Percentiles rank a stretch among this genome's conserved stretches.
Conservation (phyloP, 495 filamentous ascomycete genomes). For the Penicillium longicatenatum region DNA sequence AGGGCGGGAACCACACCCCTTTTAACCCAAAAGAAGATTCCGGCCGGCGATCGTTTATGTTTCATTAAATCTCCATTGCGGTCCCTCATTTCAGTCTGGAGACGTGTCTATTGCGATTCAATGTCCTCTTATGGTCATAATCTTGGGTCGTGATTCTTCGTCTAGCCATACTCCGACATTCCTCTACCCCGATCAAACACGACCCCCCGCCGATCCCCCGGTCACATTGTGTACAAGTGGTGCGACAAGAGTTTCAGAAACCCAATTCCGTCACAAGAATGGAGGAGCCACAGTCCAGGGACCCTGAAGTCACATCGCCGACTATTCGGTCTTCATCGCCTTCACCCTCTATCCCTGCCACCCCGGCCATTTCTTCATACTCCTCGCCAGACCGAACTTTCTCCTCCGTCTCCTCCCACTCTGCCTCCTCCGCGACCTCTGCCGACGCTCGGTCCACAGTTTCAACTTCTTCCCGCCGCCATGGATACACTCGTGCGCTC, state of each 20-base stretch:
- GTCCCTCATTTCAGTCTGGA: conserved; percentile 9
- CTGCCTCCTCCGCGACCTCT: conserved; percentile 64
- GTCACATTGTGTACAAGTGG: conserved; percentile 13
- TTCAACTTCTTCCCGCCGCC: conserved; percentile 60
- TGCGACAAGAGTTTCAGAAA: conserved; percentile 22
- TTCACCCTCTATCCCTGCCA: conserved; percentile 60
- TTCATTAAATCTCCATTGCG: conserved; percentile 28
- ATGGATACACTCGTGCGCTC: conserved; percentile 89
- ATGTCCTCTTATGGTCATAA: not conserved
- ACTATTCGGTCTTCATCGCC: conserved; percentile 55
- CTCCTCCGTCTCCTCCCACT: conserved; percentile 74
- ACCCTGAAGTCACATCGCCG: conserved; percentile 26
- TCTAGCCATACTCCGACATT: conserved; percentile 1
- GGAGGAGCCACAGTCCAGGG: conserved; percentile 36
- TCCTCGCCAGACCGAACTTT: conserved; percentile 71
- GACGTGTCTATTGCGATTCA: conserved; percentile 8
- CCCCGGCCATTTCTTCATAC: conserved; percentile 62
- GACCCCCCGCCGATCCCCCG: conserved; percentile 3
- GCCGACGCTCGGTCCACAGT: conserved; percentile 53
- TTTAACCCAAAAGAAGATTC: conserved; percentile 32
- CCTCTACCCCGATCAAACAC: not conserved
- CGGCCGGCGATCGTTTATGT: conserved; percentile 30
- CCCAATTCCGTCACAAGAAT: conserved; percentile 21
- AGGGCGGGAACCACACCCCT: conserved; percentile 17
- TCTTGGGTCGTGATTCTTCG: not conserved